phyloP scores from a whole-genome alignment of 331 rosid genomes.

The Arachis monticola region DNA sequence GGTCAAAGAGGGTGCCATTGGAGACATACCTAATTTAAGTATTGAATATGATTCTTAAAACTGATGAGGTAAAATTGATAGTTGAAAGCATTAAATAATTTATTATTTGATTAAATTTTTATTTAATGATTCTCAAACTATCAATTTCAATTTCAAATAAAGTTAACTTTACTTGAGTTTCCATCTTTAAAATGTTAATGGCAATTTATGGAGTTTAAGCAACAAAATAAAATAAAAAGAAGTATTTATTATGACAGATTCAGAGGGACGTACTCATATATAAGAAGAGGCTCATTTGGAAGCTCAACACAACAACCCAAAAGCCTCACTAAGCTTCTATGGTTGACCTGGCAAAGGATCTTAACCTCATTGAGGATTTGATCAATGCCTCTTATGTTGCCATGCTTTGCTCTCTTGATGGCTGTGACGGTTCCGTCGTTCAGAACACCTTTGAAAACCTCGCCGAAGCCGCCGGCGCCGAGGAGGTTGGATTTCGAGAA shows the following conservation, averaged over 20 bases:
- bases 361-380: conserved; percentile 52
- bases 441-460: conserved; percentile 50
- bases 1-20: conserved; percentile 51
- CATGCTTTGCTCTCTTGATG: conserved; percentile 47
- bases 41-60: too few relatives aligned
- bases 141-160: too few relatives aligned
- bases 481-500: conserved; percentile 49
- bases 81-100: too few relatives aligned
- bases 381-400: conserved; percentile 42
- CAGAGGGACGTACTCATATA: conserved; percentile 41
- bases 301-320: conserved; percentile 50
- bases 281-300: conserved; percentile 39
- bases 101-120: too few relatives aligned
- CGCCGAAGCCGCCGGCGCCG: conserved; percentile 52
- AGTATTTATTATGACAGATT: too few relatives aligned
- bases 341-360: conserved; percentile 57
- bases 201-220: too few relatives aligned
- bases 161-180: too few relatives aligned
- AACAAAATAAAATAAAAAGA: too few relatives aligned
- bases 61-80: too few relatives aligned
- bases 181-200: too few relatives aligned
- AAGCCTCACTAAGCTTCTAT: conserved; percentile 46
- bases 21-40: conserved; percentile 30
- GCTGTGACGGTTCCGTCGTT: conserved; percentile 48
- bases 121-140: too few relatives aligned